A percentile compares a stretch with the other conserved stretches of the same genome.
These are phyloP conservation scores for Nicotiana noctiflora DNA, from an alignment of 257 asterid species.

Conservation along the genomic window DNA sequence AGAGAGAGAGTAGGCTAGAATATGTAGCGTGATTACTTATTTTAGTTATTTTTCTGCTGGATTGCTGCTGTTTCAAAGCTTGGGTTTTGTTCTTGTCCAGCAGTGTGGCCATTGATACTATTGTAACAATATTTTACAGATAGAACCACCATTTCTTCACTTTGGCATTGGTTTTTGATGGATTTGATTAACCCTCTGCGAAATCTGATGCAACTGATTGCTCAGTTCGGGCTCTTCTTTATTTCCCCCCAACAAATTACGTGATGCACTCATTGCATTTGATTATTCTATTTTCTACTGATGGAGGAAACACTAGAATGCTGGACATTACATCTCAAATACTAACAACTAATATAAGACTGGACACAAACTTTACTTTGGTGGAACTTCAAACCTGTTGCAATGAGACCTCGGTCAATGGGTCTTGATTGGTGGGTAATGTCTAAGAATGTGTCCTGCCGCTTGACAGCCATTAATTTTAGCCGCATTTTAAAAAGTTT, in stretches of 20 bases:
- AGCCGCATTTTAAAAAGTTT: no score
- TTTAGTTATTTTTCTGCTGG: not conserved
- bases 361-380: not conserved
- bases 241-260: no score
- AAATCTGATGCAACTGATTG: not conserved
- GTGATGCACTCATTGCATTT: not conserved
- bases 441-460: no score
- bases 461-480: no score
- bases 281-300: not conserved
- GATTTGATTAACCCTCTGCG: not conserved
- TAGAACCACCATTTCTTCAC: no score
- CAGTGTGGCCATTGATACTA: not conserved
- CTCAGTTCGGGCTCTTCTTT: not conserved
- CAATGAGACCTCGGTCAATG: not conserved
- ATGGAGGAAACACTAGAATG: not conserved
- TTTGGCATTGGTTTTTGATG: not conserved
- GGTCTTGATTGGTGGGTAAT: no score
- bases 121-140: not conserved
- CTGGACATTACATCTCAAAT: not conserved
- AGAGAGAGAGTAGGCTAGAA: not conserved
- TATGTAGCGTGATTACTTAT: not conserved
- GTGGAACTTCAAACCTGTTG: not conserved
- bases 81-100: not conserved
- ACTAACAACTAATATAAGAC: not conserved
- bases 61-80: not conserved